Percentiles rank a stretch among this genome's conserved stretches.
Evolutionary conservation across 2,329 filamentous ascomycete genomes (phyloP).

Genomic region (Diplocarpon rosae): DNA sequence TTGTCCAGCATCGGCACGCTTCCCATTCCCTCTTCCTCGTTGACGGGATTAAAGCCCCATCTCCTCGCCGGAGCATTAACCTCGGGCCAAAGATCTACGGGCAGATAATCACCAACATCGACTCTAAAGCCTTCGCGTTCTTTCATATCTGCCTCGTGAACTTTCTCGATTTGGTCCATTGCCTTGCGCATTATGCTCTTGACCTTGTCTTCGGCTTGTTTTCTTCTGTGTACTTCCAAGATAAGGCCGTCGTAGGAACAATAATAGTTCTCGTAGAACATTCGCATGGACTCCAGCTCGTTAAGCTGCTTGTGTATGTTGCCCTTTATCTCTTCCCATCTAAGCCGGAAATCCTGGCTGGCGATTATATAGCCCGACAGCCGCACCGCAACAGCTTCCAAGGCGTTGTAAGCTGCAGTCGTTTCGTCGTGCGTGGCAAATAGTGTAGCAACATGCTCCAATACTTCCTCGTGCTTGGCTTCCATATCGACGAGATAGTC

Average conservation of each 20-base stretch:
- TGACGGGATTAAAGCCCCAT: slow-evolving; percentile 21
- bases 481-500: slow-evolving; percentile 72
- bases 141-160: slow-evolving; percentile 61
- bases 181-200: slow-evolving; percentile 67
- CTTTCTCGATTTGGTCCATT: slow-evolving; percentile 60
- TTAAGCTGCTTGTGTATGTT: slow-evolving; percentile 57
- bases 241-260: slow-evolving; percentile 76
- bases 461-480: slow-evolving; percentile 50
- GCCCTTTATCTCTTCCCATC: slow-evolving; percentile 66
- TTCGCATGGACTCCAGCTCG: slow-evolving; percentile 65
- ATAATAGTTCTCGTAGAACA: slow-evolving; percentile 82
- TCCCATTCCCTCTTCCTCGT: slow-evolving; percentile 7
- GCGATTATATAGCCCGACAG: slow-evolving; percentile 55
- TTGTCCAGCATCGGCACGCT: slow-evolving; percentile 19
- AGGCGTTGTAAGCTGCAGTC: slow-evolving; percentile 49
- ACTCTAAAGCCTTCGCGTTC: slow-evolving; percentile 69
- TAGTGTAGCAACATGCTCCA: slow-evolving; percentile 49
- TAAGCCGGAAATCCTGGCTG: slow-evolving; percentile 48
- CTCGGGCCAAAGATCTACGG: slow-evolving; percentile 77
- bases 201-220: slow-evolving; percentile 62
- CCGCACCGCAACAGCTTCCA: slow-evolving; percentile 57
- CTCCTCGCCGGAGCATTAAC: slow-evolving; percentile 39
- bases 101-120: slow-evolving; percentile 77
- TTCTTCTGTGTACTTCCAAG: slow-evolving; percentile 70
- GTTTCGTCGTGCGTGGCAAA: slow-evolving; percentile 45